Evolutionary conservation across 257 asterid genomes (phyloP).

Genomic region (Lycium barbarum): DNA sequence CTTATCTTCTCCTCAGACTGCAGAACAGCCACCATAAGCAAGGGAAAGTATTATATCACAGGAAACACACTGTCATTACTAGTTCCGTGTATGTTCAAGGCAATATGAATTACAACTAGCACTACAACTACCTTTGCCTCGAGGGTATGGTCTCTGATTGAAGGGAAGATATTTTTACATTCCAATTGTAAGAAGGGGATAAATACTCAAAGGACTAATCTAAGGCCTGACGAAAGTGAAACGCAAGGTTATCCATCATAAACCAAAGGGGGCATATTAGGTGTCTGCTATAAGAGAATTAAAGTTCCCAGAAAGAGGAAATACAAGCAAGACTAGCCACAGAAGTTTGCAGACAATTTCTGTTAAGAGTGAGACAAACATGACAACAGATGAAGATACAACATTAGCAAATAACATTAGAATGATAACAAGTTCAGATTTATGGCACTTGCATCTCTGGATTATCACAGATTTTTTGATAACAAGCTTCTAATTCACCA

Average conservation of each 20-base stretch:
- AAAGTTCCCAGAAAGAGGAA: not conserved
- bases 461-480: not conserved
- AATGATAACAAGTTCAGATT: not conserved
- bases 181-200: not conserved
- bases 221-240: not conserved
- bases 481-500: not conserved
- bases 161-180: not conserved
- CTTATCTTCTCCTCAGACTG: slow-evolving; percentile 98
- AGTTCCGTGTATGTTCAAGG: not conserved
- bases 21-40: slow-evolving; percentile 25
- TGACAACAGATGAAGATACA: slow-evolving; percentile 7
- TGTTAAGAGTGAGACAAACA: not conserved
- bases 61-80: not conserved
- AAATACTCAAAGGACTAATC: not conserved
- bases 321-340: not conserved
- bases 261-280: not conserved
- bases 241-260: not conserved
- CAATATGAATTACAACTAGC: not conserved
- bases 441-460: slow-evolving; percentile 17
- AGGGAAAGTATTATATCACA: not conserved
- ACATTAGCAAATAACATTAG: not conserved
- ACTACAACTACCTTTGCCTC: slow-evolving; percentile 2
- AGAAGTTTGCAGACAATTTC: not conserved
- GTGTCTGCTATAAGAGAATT: not conserved
- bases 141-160: not conserved